These are phyloP conservation scores for Tolypocladium cylindrosporum DNA, from an alignment of 2,329 filamentous ascomycete species.

Conservation along the genomic window DNA sequence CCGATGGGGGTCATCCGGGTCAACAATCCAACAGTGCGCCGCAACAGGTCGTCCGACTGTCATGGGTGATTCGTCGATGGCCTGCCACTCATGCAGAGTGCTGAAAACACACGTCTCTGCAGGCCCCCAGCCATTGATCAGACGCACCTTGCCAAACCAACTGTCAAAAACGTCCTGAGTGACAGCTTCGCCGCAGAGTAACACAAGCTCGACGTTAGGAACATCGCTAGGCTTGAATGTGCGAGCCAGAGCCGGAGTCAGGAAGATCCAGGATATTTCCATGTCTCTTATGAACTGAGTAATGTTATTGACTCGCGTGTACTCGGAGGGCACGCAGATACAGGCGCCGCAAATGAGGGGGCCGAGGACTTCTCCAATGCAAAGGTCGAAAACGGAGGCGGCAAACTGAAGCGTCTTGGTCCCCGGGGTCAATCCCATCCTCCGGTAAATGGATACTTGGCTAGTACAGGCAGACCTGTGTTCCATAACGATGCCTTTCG, in stretches of 20 bases:
- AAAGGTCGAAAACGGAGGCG: slow-evolving; percentile 5
- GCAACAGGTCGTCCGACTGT: background rate
- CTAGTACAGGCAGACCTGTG: background rate
- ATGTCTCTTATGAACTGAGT: background rate
- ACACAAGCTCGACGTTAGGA: slow-evolving; percentile 1
- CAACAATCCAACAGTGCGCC: background rate
- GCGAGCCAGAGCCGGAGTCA: slow-evolving; percentile 2
- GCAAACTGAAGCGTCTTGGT: slow-evolving; percentile 4
- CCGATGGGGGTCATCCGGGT: background rate
- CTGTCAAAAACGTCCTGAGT: background rate
- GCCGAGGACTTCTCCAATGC: slow-evolving; percentile 3
- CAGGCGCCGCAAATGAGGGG: slow-evolving; percentile 2
- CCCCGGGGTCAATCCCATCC: background rate
- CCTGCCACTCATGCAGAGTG: background rate
- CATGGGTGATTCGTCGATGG: background rate
- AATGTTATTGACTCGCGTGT: background rate
- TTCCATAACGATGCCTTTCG: slow-evolving; percentile 3
- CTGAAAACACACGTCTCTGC: background rate
- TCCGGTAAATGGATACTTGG: background rate
- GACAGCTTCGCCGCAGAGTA: slow-evolving; percentile 3
- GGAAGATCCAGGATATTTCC: background rate
- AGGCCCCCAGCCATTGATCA: background rate
- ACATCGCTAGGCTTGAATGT: slow-evolving; percentile 1
- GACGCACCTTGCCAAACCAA: background rate
- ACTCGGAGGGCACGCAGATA: slow-evolving; percentile 4